A percentile compares a stretch with the other conserved stretches of the same genome.
Conservation (phyloP, 2,329 filamentous ascomycete species). For the Trichophyton verrucosum region DNA sequence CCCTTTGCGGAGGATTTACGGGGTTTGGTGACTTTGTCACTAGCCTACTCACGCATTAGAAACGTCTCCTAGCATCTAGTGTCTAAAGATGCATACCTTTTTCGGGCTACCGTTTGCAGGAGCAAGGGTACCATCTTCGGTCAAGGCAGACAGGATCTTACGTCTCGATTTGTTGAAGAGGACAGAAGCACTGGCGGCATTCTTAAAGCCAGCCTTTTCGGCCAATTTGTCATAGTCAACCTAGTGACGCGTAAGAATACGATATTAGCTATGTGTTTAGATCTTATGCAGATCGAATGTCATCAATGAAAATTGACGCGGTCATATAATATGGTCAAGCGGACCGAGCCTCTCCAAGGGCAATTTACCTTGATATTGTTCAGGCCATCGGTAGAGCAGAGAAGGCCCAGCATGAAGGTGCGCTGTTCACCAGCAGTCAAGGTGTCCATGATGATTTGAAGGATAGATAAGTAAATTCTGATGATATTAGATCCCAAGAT, state of each 20-base stretch:
- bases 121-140: slow-evolving; percentile 4
- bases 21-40: slow-evolving; percentile 13
- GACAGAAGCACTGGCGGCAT: slow-evolving; percentile 23
- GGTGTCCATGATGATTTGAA: slow-evolving; percentile 9
- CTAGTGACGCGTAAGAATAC: slow-evolving; percentile 14
- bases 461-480: background rate
- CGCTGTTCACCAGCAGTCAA: slow-evolving; percentile 18
- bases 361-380: slow-evolving; percentile 13
- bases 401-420: slow-evolving; percentile 14
- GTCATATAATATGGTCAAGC: background rate
- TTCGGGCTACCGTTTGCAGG: background rate
- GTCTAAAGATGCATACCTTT: slow-evolving; percentile 4
- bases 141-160: slow-evolving; percentile 20
- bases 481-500: background rate
- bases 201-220: slow-evolving; percentile 25
- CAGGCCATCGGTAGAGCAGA: slow-evolving; percentile 11
- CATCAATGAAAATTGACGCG: background rate
- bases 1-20: slow-evolving; percentile 10
- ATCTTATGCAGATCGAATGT: background rate
- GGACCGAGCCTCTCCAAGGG: background rate
- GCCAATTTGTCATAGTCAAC: slow-evolving; percentile 31
- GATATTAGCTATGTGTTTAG: background rate
- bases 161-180: slow-evolving; percentile 27
- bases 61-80: background rate
- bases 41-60: slow-evolving; percentile 4